A percentile compares a stretch with the other conserved stretches of the same genome.
These are phyloP conservation scores for Leccinum disarticulatum DNA, from an alignment of 768 basidiomycete species.

Conservation along the genomic window DNA sequence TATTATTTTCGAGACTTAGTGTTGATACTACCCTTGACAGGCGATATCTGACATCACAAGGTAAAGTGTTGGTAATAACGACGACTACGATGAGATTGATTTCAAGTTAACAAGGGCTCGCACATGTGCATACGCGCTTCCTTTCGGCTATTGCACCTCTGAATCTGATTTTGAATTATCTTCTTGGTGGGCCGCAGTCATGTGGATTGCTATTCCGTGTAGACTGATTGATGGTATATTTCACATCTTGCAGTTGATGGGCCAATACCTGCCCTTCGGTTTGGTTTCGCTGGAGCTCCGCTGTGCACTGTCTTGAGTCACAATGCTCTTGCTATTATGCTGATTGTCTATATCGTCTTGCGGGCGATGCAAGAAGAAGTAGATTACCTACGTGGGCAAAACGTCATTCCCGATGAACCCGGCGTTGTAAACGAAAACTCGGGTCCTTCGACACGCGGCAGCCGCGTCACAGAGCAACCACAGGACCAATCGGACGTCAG, in stretches of 20 bases:
- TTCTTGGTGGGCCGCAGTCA: slow-evolving; percentile 20
- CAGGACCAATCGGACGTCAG: background rate
- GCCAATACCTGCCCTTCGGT: slow-evolving; percentile 25
- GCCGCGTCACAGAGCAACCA: background rate
- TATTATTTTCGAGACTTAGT: background rate
- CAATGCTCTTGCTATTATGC: slow-evolving; percentile 19
- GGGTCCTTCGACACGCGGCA: background rate
- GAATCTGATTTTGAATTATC: slow-evolving; percentile 25
- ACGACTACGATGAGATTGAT: background rate
- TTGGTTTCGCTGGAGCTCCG: slow-evolving; percentile 28
- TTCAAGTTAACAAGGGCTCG: slow-evolving; percentile 20
- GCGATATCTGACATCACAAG: slow-evolving; percentile 24
- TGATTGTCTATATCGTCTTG: slow-evolving; percentile 25
- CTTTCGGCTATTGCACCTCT: slow-evolving; percentile 26
- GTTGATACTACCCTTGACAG: slow-evolving; percentile 12
- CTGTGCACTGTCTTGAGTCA: slow-evolving; percentile 30
- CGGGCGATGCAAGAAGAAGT: slow-evolving; percentile 21
- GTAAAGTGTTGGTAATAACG: background rate
- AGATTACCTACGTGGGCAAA: slow-evolving; percentile 10
- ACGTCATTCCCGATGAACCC: slow-evolving; percentile 12
- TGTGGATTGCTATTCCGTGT: background rate
- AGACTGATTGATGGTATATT: background rate
- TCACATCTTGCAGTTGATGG: slow-evolving; percentile 19
- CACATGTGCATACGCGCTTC: slow-evolving; percentile 20
- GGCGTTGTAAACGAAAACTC: background rate